Evolutionary conservation across 2,329 filamentous ascomycete genomes (phyloP).

Genomic region (Talaromyces sp.): DNA sequence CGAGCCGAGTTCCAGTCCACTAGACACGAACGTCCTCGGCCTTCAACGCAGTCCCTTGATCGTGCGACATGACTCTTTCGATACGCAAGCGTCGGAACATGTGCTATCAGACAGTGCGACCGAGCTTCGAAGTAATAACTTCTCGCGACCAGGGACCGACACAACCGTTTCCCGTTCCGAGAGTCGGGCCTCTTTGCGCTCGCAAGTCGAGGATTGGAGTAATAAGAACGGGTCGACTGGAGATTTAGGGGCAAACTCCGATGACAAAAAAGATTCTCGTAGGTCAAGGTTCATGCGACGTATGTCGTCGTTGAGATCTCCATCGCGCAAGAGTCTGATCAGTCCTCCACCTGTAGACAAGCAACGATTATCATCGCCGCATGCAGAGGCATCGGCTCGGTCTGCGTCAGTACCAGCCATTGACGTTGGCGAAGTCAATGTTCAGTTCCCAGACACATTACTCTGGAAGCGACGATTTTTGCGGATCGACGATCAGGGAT

Average conservation of each 20-base stretch:
- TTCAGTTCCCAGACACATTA: conserved; percentile 93
- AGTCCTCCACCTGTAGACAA: conserved; percentile 31
- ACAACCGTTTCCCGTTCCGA: conserved; percentile 35
- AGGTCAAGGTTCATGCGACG: conserved; percentile 63
- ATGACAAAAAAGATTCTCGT: conserved; percentile 54
- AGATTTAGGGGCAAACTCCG: conserved; percentile 31
- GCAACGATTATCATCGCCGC: conserved; percentile 2
- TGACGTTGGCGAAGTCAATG: conserved; percentile 84
- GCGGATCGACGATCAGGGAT: conserved; percentile 77
- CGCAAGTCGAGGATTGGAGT: conserved; percentile 32
- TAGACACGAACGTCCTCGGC: conserved; percentile 38
- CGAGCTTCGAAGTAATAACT: conserved; percentile 21
- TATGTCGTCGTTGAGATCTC: conserved; percentile 56
- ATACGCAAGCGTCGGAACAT: conserved; percentile 25
- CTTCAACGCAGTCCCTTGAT: conserved; percentile 56
- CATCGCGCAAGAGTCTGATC: conserved; percentile 46
- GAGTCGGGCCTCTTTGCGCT: conserved; percentile 39
- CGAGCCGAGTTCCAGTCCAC: conserved; percentile 26
- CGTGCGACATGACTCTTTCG: conserved; percentile 61
- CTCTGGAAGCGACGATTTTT: conserved; percentile 94
- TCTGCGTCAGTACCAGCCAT: conserved; percentile 50
- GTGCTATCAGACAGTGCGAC: conserved; percentile 1
- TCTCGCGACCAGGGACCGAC: conserved; percentile 35
- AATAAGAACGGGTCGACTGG: not conserved
- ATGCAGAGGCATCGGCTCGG: conserved; percentile 26